Conservation (phyloP, 768 basidiomycete species). For the Suillus americanus region DNA sequence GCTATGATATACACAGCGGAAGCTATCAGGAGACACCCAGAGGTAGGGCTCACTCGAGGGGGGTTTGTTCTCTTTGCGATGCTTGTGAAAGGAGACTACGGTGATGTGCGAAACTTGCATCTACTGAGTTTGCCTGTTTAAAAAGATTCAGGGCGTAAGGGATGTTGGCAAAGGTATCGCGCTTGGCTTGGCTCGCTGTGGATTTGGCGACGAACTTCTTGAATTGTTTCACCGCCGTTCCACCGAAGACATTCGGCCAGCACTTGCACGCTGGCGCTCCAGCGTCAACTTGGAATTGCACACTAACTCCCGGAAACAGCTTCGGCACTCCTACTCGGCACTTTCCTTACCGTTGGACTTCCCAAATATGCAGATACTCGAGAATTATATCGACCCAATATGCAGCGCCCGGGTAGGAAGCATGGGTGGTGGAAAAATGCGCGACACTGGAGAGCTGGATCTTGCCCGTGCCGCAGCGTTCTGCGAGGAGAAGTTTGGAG, state of each 20-base stretch:
- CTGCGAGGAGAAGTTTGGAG: constrained; percentile 27
- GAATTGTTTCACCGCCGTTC: constrained; percentile 15
- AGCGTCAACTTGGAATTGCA: constrained; percentile 23
- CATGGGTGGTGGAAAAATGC: constrained; percentile 16
- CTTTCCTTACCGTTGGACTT: constrained; percentile 18
- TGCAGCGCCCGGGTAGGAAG: constrained; percentile 16
- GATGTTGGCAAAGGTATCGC: constrained; percentile 19
- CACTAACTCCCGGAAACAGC: constrained; percentile 22
- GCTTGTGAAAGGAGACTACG: constrained; percentile 37
- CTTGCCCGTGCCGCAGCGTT: constrained; percentile 21
- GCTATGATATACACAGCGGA: constrained; percentile 24
- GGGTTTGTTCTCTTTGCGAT: constrained; percentile 36
- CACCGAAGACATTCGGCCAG: constrained; percentile 13
- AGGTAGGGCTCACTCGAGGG: constrained; percentile 25
- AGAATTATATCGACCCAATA: constrained; percentile 22
- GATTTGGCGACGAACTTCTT: constrained; percentile 28
- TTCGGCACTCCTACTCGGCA: constrained; percentile 13
- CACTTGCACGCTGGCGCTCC: constrained; percentile 24
- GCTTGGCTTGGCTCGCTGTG: constrained; percentile 24
- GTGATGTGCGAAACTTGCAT: constrained; percentile 18
- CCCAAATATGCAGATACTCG: constrained; percentile 19
- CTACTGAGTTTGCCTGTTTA: neutral
- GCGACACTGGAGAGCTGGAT: constrained; percentile 21
- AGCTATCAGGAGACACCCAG: constrained; percentile 20
- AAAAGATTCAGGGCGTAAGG: constrained; percentile 13